phyloP scores from a whole-genome alignment of 139 green algal genomes.

The Nannochloris sp. region DNA sequence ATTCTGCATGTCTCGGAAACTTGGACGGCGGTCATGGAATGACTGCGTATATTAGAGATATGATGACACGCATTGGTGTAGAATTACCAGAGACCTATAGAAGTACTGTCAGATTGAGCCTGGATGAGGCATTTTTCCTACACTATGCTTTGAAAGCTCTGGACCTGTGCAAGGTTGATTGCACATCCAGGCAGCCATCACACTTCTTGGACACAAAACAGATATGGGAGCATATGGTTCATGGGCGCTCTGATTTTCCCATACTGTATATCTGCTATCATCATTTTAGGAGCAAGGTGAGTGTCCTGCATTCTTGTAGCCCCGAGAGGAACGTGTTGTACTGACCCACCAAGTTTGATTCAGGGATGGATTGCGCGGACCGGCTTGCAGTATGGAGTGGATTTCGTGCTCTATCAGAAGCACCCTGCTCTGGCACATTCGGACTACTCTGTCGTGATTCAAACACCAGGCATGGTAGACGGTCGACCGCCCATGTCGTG shows the following conservation, averaged over 20 bases:
- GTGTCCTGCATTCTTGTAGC: background rate
- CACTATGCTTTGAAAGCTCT: conserved; percentile 14
- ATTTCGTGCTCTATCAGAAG: conserved; percentile 49
- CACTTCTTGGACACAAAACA: conserved; percentile 1
- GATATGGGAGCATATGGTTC: conserved; percentile 14
- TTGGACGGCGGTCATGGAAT: conserved; percentile 25
- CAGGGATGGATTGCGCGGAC: conserved; percentile 48
- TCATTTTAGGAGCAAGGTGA: conserved; percentile 32
- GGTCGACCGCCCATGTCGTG: conserved; percentile 8
- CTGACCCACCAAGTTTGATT: background rate
- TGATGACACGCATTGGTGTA: background rate
- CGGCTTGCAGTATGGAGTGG: conserved; percentile 47
- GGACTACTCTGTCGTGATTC: conserved; percentile 31
- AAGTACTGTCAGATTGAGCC: conserved; percentile 23
- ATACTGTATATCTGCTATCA: conserved; percentile 31
- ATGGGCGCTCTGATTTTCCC: conserved; percentile 19
- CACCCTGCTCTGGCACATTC: conserved; percentile 42
- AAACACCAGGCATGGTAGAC: background rate
- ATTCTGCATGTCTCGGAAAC: conserved; percentile 30
- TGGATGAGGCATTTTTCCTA: conserved; percentile 38
- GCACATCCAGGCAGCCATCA: background rate
- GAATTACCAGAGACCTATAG: background rate
- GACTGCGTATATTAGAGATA: conserved; percentile 6
- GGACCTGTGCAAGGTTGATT: conserved; percentile 2
- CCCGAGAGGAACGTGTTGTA: background rate